Evolutionary conservation across 805 yeast species (phyloP), one percentile per base, ranked within the genome.

Genomic region (Kluyveromyces starmeri): DNA sequence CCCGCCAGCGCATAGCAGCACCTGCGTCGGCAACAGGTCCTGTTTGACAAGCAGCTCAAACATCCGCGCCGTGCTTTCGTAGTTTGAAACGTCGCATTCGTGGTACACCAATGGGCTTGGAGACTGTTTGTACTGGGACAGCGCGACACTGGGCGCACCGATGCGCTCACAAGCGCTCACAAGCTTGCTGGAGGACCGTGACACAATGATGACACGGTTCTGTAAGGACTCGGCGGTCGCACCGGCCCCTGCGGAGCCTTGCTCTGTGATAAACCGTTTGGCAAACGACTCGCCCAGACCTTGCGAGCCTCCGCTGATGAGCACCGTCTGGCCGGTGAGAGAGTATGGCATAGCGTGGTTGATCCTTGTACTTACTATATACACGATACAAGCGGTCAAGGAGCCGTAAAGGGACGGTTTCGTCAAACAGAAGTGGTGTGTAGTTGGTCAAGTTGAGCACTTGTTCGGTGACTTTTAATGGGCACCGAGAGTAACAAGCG

Each of bases 291-390:
- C 76, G 0, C 98, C 98, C 1, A 89, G 64, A 0, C 98, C 98
- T 51, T 89, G 98, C 0, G 96, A 85, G 0, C 85, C 97, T 3
- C 98, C 98, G 0, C 95, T 73, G n/a, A 89, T 68, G 12, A 89
- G 68, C 3, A 80, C 86, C 1, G 71, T 53, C 50, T 70, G 71
- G 18, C 70, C 70, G 33, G 67, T 62, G 8, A n/a, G n/a, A n/a
- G n/a, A n/a, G n/a, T n/a, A n/a, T n/a, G n/a, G n/a, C n/a, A n/a
- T n/a, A n/a, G n/a, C n/a, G n/a, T n/a, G n/a, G n/a, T n/a, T n/a
- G n/a, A n/a, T n/a, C n/a, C n/a, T n/a, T n/a, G n/a, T n/a, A n/a
- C n/a, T n/a, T n/a, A n/a, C n/a, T n/a, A n/a, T n/a, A n/a, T n/a
- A n/a, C n/a, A n/a, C n/a, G n/a, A n/a, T n/a, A n/a, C n/a, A n/a